Evolutionary conservation across 2,329 filamentous ascomycete species (phyloP), one percentile per base, ranked within the genome.

Genomic region (Dothistroma pini): DNA sequence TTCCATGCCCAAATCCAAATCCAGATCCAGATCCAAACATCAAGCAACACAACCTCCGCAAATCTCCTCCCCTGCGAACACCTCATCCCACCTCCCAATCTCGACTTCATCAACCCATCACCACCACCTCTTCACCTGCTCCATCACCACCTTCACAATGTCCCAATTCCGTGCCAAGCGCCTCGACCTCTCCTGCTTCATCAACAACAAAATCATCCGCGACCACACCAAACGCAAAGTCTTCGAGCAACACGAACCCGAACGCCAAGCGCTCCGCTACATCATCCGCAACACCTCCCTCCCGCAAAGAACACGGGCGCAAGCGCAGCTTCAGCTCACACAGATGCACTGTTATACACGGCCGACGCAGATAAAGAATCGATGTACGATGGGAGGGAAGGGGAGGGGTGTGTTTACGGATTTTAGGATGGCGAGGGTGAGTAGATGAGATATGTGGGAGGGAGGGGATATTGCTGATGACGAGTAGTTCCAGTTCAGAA

Each of bases 261-360:
- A 97, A 79, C 89, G 93, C 77, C 93, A 97, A 89, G 93, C 80
- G 4, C 79, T 82, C 54, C 77, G 79, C 71, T 97, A 97, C 80
- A 89, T 96, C 66, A 91, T 96, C 75, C 91, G 90, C 76, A 99
- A 99, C 78, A 95, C 91, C 34, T 89, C 88, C 0, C 87, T 99
- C 2, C 86, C 93, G 1, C 82, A 87, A 59, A 86, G 93, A 72
- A 87, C 89, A 56, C 90, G 96, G 71, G 91, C 91, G 64, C 90
- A 96, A 75, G 95, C 95, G 48, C 93, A 97, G 80, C 85, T 99
- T 59, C 89, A 97, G 79, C 83, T 99, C 67, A 86, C 89, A 3
- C 89, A 96, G 79, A 97, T 97, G 93, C 93, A 97, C 80, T 87
- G 86, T 81, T 97, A 97, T 79, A 97, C 95, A 38, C 85, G 93